A percentile compares a stretch with the other conserved stretches of the same genome.
Evolutionary conservation across 306 rosid species (phyloP).

Genomic region (Erythrophleum fordii): DNA sequence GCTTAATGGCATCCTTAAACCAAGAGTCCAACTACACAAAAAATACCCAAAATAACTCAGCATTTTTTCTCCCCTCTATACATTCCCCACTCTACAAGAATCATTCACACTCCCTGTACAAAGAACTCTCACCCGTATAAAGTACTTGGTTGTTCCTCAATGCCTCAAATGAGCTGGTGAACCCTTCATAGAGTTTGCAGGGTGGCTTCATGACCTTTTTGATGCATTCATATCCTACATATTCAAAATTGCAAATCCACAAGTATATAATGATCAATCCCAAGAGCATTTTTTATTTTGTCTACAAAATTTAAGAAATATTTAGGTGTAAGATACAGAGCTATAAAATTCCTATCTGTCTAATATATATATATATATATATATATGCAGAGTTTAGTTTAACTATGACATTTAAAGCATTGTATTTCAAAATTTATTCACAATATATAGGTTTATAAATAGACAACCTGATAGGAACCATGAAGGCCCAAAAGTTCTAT

Average conservation of each 20-base stretch:
- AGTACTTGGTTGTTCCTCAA: neutral
- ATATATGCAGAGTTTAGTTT: neutral
- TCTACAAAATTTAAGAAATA: neutral
- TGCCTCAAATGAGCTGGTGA: neutral
- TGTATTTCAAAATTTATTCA: neutral
- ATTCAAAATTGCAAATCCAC: neutral
- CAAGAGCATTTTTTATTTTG: neutral
- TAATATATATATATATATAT: neutral
- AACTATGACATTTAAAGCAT: slow-evolving; percentile 13
- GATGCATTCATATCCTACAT: slow-evolving; percentile 10
- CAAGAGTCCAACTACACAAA: too few relatives aligned
- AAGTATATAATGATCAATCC: neutral
- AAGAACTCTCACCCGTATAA: neutral
- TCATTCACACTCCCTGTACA: neutral
- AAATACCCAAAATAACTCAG: too few relatives aligned
- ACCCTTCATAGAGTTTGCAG: neutral
- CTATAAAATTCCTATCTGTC: neutral
- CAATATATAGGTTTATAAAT: slow-evolving; percentile 19
- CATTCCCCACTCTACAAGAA: neutral
- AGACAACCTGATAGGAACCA: too few relatives aligned
- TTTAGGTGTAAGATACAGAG: neutral
- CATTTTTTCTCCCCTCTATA: neutral
- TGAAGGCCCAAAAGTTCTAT: too few relatives aligned
- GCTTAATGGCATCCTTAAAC: too few relatives aligned
- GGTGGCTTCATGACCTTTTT: neutral